A percentile compares a stretch with the other conserved stretches of the same genome.
Conservation (phyloP, 2,329 filamentous ascomycete species). For the Alternaria longipes region DNA sequence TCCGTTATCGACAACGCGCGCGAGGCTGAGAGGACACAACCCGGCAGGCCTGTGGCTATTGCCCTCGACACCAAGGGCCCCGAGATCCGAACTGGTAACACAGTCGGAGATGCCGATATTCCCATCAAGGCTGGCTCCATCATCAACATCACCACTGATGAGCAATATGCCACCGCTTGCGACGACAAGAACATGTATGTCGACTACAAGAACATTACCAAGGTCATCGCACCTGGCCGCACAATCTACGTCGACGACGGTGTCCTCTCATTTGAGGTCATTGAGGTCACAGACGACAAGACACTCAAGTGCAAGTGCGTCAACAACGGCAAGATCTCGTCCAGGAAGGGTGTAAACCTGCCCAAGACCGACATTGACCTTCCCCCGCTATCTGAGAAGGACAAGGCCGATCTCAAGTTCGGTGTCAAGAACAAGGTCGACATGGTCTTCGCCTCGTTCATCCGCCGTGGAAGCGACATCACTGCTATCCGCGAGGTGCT, state of each 20-base stretch:
- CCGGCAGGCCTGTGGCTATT: slow-evolving; percentile 91
- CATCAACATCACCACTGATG: slow-evolving; percentile 97
- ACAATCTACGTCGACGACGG: slow-evolving; percentile 99
- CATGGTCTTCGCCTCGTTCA: slow-evolving; percentile 99
- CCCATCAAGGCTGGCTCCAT: slow-evolving; percentile 84
- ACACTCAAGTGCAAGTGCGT: slow-evolving; percentile 85
- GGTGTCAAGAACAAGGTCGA: slow-evolving; percentile 99
- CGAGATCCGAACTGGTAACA: slow-evolving; percentile 86
- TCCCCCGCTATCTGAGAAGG: slow-evolving; percentile 96
- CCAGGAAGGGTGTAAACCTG: slow-evolving; percentile 98
- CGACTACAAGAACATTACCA: slow-evolving; percentile 99
- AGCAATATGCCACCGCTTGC: slow-evolving; percentile 83
- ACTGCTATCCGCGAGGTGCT: slow-evolving; percentile 89
- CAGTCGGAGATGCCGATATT: slow-evolving; percentile 73
- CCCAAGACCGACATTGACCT: slow-evolving; percentile 99
- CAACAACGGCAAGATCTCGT: slow-evolving; percentile 99
- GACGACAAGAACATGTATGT: slow-evolving; percentile 97
- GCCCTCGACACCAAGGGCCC: slow-evolving; percentile 88
- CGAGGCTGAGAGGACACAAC: slow-evolving; percentile 78
- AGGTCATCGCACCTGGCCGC: slow-evolving; percentile 90
- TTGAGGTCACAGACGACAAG: slow-evolving; percentile 87
- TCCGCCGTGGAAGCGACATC: slow-evolving; percentile 93
- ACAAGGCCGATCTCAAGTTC: slow-evolving; percentile 91
- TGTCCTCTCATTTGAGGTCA: slow-evolving; percentile 94
- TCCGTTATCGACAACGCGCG: slow-evolving; percentile 97